Conservation (phyloP, 306 rosid species). For the Quillaja saponaria region DNA sequence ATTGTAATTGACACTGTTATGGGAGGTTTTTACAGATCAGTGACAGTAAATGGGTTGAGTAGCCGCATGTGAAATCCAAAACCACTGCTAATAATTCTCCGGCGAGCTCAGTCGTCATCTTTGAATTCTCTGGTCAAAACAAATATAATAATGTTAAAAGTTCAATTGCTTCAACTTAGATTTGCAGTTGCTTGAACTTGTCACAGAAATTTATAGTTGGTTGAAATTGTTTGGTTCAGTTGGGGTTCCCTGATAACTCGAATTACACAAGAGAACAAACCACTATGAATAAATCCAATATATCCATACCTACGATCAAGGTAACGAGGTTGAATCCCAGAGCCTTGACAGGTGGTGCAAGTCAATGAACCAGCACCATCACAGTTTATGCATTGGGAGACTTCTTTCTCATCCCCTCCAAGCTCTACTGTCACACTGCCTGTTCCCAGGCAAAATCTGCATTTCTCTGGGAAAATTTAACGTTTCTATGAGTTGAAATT, state of each 20-base stretch:
- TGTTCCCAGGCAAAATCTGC: slow-evolving; percentile 82
- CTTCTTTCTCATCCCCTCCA: slow-evolving; percentile 79
- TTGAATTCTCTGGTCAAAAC: slow-evolving; percentile 77
- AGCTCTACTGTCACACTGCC: slow-evolving; percentile 75
- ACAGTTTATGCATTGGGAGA: slow-evolving; percentile 86
- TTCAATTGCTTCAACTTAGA: not conserved
- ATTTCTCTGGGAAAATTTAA: slow-evolving; percentile 60
- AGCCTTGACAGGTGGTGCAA: slow-evolving; percentile 97
- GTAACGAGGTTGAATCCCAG: slow-evolving; percentile 97
- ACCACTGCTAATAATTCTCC: slow-evolving; percentile 28
- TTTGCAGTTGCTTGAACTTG: not conserved
- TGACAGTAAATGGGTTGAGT: slow-evolving; percentile 32
- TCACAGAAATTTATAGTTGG: not conserved
- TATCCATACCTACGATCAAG: slow-evolving; percentile 83
- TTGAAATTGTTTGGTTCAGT: not conserved
- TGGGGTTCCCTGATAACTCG: slow-evolving; percentile 8
- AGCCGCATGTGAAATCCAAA: slow-evolving; percentile 33
- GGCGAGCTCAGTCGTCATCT: slow-evolving; percentile 72
- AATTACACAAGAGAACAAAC: not conserved
- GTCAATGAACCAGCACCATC: slow-evolving; percentile 83
- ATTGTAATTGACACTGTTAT: slow-evolving; percentile 27
- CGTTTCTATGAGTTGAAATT: slow-evolving; percentile 29
- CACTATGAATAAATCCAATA: slow-evolving; percentile 17
- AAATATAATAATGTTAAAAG: slow-evolving; percentile 22
- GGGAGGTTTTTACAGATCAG: slow-evolving; percentile 30